Conservation (phyloP, 805 yeast species). For the Naumovozyma baii region DNA sequence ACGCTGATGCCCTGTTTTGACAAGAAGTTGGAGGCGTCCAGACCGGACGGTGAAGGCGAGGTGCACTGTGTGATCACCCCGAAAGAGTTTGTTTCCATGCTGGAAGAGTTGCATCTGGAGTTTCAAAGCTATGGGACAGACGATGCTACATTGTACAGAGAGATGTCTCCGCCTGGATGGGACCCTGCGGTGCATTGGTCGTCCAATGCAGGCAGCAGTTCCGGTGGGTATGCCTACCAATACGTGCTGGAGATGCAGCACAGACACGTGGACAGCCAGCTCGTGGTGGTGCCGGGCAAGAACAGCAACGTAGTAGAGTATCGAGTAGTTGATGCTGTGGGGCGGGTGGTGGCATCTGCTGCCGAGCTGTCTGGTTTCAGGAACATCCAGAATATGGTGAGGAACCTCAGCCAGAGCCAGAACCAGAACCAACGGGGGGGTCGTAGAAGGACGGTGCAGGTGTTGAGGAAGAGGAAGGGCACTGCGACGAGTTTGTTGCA, state of each 20-base stretch:
- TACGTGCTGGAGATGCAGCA: constrained; percentile 41
- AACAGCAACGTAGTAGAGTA: constrained; percentile 71
- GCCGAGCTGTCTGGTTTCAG: constrained; percentile 82
- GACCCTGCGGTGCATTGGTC: constrained; percentile 52
- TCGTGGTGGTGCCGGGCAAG: constrained; percentile 48
- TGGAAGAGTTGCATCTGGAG: constrained; percentile 43
- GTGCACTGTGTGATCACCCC: constrained; percentile 95
- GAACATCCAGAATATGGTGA: constrained; percentile 86
- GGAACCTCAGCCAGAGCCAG: constrained; percentile 54
- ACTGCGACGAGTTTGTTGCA: background rate
- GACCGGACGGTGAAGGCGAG: constrained; percentile 61
- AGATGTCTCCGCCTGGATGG: constrained; percentile 20
- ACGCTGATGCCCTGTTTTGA: constrained; percentile 96
- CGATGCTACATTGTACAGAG: constrained; percentile 3
- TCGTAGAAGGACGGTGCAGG: constrained; percentile 17
- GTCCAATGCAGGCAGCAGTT: constrained; percentile 66
- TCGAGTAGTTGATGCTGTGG: constrained; percentile 37
- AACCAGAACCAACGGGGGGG: constrained; percentile 5
- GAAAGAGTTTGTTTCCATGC: constrained; percentile 66
- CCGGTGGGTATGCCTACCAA: constrained; percentile 83
- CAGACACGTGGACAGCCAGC: constrained; percentile 14
- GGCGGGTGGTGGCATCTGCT: constrained; percentile 41
- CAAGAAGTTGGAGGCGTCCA: constrained; percentile 87
- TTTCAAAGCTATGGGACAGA: constrained; percentile 17
- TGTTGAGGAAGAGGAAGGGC: constrained; percentile 25